Base-by-base conservation (phyloP, 1,139 yeast genomes). In the Eremothecium sinecaudum region DNA sequence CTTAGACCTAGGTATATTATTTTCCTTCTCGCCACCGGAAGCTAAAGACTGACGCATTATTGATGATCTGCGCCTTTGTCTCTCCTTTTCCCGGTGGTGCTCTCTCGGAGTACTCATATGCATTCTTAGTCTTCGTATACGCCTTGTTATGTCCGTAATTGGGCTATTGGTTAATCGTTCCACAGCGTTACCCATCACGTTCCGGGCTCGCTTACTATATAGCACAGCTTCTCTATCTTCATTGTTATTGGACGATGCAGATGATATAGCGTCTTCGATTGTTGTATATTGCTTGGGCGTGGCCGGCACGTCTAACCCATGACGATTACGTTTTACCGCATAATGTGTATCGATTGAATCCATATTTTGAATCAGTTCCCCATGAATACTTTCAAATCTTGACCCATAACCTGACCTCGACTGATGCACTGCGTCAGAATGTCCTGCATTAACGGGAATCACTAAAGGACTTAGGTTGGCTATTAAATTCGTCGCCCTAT, bases 271-370 rank as follows among this genome's bases (percentile, higher is more conserved):
- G 10, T 24, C 28, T 21, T 32, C 31, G 4, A 31, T 31, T 8
- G 23, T 19, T n/a, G n/a, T n/a, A 11, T 32, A 39, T n/a, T 41
- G 40, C 35, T 38, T 37, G 14, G 42, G 38, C 21, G 30, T 27
- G 30, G 30, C 30, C 30, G 30, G 30, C 21, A 27, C 30, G 30
- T 27, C 17, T 10, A 27, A 21, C 19, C 30, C 30, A 9, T 27
- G 30, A 21, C 30, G 29, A 14, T 24, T 31, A 10, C 33, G 35
- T 6, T 41, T 34, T 1, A 56, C 48, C 2, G 60, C 51, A 33
- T 56, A 58, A 39, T 58, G 61, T 0, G 47, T 35, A 3, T 56
- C 52, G 5, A 58, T 45, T 1, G 61, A 52, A n/a, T 57, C 59
- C 58, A 58, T 46, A 29, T 42, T 45, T 14, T 47, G 40, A 39